A percentile compares a stretch with the other conserved stretches of the same genome.
Evolutionary conservation across 73 alveolate species (phyloP).

Genomic region (Paramecium tetraurelia): DNA sequence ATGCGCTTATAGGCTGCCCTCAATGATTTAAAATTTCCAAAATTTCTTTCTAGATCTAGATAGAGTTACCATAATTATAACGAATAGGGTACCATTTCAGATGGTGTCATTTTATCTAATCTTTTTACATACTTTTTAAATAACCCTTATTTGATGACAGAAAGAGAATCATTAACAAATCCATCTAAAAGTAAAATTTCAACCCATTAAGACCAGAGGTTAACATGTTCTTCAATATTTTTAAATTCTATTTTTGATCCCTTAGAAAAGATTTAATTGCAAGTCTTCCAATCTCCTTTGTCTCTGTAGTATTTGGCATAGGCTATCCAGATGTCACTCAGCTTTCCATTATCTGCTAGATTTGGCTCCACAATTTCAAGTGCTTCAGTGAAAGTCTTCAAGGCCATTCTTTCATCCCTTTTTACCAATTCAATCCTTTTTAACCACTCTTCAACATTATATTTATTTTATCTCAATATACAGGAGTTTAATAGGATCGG

Average conservation of each 20-base stretch:
- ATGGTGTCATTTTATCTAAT: slow-evolving; percentile 62
- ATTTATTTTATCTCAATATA: slow-evolving; percentile 87
- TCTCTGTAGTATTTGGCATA: slow-evolving; percentile 87
- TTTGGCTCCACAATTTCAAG: slow-evolving; percentile 82
- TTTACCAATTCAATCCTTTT: slow-evolving; percentile 82
- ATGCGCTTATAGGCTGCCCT: slow-evolving; percentile 79
- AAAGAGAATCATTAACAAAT: slow-evolving; percentile 73
- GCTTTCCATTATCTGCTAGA: slow-evolving; percentile 86
- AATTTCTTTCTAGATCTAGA: slow-evolving; percentile 78
- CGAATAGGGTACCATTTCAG: slow-evolving; percentile 51
- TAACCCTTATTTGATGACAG: slow-evolving; percentile 70
- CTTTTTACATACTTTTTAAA: slow-evolving; percentile 69
- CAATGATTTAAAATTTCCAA: slow-evolving; percentile 76
- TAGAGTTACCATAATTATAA: slow-evolving; percentile 79
- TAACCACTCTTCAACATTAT: slow-evolving; percentile 94
- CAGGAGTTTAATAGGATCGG: slow-evolving; percentile 86
- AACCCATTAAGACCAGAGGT: slow-evolving; percentile 80
- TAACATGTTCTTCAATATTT: slow-evolving; percentile 73
- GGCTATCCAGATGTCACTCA: slow-evolving; percentile 87
- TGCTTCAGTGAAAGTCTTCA: slow-evolving; percentile 89
- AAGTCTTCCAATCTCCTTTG: slow-evolving; percentile 69
- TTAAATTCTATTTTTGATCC: slow-evolving; percentile 75
- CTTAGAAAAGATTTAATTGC: slow-evolving; percentile 71
- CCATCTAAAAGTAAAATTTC: slow-evolving; percentile 80
- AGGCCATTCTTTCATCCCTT: slow-evolving; percentile 68